These are phyloP conservation scores for Suaeda aralocaspica DNA, from an alignment of 148 eudicot genomes.

Conservation along the genomic window DNA sequence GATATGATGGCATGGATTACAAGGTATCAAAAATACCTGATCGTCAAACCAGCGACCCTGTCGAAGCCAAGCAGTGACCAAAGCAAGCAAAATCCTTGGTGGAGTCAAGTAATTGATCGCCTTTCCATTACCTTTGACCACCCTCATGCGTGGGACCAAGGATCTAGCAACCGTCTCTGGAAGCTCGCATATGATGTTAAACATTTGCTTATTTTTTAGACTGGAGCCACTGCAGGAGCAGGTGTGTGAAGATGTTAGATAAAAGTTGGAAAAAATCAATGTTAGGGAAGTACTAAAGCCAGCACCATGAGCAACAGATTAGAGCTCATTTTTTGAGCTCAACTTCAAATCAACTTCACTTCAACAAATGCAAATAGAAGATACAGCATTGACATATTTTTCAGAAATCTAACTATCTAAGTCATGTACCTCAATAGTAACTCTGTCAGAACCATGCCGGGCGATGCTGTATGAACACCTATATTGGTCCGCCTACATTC, in stretches of 20 bases:
- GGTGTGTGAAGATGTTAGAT: slow-evolving; percentile 4
- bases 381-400: background rate
- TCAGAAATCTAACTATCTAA: background rate
- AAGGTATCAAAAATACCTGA: slow-evolving; percentile 46
- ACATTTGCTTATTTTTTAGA: slow-evolving; percentile 89
- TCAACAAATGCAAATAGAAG: background rate
- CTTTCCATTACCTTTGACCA: slow-evolving; percentile 91
- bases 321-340: background rate
- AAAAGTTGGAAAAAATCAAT: background rate
- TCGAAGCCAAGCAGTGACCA: slow-evolving; percentile 93
- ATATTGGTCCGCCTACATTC: slow-evolving; percentile 65
- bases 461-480: slow-evolving; percentile 96
- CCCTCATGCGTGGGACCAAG: slow-evolving; percentile 92
- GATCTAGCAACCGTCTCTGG: slow-evolving; percentile 98
- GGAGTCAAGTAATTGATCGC: slow-evolving; percentile 97
- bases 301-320: background rate
- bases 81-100: slow-evolving; percentile 92
- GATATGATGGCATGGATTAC: background rate
- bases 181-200: slow-evolving; percentile 94
- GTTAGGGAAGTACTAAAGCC: background rate
- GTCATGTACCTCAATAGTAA: slow-evolving; percentile 71
- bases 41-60: slow-evolving; percentile 98
- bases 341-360: no score
- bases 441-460: slow-evolving; percentile 98
- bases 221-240: slow-evolving; percentile 76